Base-by-base conservation (phyloP, 164 flowering plant species). In the Magnolia sinica region DNA sequence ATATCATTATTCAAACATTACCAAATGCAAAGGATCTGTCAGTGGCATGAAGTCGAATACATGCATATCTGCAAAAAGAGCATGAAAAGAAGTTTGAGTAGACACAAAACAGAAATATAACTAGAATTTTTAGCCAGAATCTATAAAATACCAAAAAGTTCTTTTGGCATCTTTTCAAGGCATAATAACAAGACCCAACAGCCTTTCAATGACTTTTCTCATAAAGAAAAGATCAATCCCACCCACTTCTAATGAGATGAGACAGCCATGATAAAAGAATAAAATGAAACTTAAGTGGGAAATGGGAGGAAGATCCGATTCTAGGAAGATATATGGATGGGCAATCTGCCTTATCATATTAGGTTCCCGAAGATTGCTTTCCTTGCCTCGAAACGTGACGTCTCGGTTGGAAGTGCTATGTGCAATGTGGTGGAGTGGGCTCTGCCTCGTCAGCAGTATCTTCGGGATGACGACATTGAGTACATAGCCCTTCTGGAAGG, bases 21-120 rank as follows among this genome's bases (percentile, higher is more conserved):
- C 98, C 92, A 93, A 80, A 69, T 86, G 76, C 82, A 93, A 84
- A 76, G 92, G 93, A 87, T 93, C 98, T 49, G 73, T 68, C 90
- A 90, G 84, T 29, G 98, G 98, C 79, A 81, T 87, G 88, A 84
- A 83, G 85, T 87, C 98, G 85, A 89, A 93, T 16, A 93, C 88
- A 81, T 88, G 88, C 98, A 93, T 93, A 85, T 93, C 98, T 93
- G 91, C 87, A 82, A 70, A 77, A 19, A 45, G 71, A 64, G 52
- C 9, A 64, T 8, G 29, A 76, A 76, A 81, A 76, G 31, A 50
- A 23, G 4, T 73, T 50, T 14, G 73, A 64, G 69, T 24, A 45
- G 16, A 13, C 7, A 50, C 16, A 7, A 7, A 18, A 66, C 58
- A 77, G 37, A 5, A 55, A 29, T 5, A 14, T 67, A 37, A 31